Conservation (phyloP, 176 grass and related monocot genomes). For the Metroxylon sagu region DNA sequence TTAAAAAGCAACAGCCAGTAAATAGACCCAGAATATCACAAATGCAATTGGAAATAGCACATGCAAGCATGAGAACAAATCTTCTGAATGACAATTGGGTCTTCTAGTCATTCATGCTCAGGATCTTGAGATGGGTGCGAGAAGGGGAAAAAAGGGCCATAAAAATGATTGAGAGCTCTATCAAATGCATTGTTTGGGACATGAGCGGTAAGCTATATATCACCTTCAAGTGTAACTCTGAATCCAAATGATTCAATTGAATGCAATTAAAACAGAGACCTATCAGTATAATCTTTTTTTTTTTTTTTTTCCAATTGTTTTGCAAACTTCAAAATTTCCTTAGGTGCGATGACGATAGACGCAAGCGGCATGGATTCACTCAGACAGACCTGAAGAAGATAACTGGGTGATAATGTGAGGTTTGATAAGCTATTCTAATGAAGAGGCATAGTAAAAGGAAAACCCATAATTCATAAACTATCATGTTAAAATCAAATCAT, state of each 20-base stretch:
- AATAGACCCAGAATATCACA: too few relatives aligned
- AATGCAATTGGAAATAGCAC: too few relatives aligned
- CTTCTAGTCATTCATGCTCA: too few relatives aligned
- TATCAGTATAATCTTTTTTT: background rate
- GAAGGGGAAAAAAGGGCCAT: slow-evolving; percentile 68
- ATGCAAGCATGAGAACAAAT: too few relatives aligned
- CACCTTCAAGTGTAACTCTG: too few relatives aligned
- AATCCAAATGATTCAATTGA: background rate
- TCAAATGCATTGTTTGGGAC: slow-evolving; percentile 70
- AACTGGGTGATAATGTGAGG: background rate
- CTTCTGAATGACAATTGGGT: too few relatives aligned
- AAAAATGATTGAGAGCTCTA: slow-evolving; percentile 38
- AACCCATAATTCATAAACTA: too few relatives aligned
- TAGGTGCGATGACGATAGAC: slow-evolving; percentile 75
- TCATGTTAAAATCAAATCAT: too few relatives aligned
- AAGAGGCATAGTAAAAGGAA: too few relatives aligned
- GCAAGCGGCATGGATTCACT: slow-evolving; percentile 75
- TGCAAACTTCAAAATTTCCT: background rate
- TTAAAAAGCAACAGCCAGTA: too few relatives aligned
- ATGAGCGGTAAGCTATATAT: slow-evolving; percentile 46
- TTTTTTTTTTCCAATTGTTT: background rate
- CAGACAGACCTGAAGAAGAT: slow-evolving; percentile 63
- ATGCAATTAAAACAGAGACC: background rate
- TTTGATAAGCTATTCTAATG: too few relatives aligned
- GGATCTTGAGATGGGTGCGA: slow-evolving; percentile 56